Conservation (phyloP, 805 yeast species). For the Kuraishia piskuri region DNA sequence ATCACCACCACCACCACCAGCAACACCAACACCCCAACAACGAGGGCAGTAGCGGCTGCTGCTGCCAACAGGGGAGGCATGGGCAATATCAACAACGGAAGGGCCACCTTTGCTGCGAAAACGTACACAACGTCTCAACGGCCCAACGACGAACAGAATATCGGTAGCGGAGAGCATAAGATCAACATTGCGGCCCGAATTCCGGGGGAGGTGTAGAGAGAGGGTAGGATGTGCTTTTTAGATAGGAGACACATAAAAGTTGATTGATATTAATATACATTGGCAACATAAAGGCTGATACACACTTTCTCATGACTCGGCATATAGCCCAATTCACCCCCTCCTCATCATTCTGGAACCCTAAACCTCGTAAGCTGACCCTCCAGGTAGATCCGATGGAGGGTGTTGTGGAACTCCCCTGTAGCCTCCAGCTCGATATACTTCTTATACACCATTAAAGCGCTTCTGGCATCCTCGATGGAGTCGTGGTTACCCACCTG, state of each 20-base stretch:
- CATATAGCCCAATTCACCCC: background rate
- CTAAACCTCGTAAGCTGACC: constrained; percentile 51
- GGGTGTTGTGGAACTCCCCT: constrained; percentile 52
- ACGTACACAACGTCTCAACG: background rate
- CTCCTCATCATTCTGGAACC: constrained; percentile 26
- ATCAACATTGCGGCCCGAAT: background rate
- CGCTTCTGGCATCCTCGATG: constrained; percentile 90
- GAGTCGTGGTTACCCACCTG: constrained; percentile 96
- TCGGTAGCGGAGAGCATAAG: background rate
- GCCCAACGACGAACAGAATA: background rate
- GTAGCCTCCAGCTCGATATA: constrained; percentile 52
- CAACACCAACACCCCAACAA: background rate
- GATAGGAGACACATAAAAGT: background rate
- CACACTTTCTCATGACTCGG: too few species aligned
- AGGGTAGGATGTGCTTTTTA: too few species aligned
- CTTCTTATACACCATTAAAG: constrained; percentile 66
- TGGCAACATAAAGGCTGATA: too few species aligned
- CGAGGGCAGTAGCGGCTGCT: background rate
- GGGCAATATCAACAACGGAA: background rate
- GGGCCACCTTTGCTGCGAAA: background rate
- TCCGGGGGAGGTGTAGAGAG: background rate
- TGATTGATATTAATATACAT: too few species aligned
- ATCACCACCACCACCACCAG: background rate
- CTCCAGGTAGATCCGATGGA: constrained; percentile 63
- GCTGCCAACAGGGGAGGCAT: background rate